Evolutionary conservation across 2,329 filamentous ascomycete genomes (phyloP).

Genomic region (Madurella mycetomatis): DNA sequence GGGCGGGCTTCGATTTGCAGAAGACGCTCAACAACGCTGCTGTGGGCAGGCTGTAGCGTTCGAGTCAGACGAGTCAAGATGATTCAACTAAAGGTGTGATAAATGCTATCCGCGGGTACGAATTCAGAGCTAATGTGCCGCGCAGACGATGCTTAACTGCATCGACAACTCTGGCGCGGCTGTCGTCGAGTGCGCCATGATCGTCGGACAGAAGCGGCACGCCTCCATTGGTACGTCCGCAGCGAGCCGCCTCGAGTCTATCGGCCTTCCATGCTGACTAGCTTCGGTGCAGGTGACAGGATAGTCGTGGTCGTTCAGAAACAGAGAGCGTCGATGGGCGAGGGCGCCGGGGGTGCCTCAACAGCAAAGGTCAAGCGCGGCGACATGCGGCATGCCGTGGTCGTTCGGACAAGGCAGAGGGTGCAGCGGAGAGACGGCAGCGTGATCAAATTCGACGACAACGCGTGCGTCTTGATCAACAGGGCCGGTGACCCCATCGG

Average conservation of each 20-base stretch:
- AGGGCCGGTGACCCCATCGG: conserved; percentile 96
- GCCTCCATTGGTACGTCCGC: conserved; percentile 76
- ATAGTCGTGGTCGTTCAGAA: conserved; percentile 98
- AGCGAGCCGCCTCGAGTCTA: no score
- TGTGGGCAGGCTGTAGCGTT: conserved; percentile 17
- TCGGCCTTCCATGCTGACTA: no score
- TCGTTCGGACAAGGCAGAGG: conserved; percentile 88
- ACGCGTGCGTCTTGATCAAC: conserved; percentile 95
- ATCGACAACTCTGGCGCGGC: conserved; percentile 99
- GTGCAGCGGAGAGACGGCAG: conserved; percentile 83
- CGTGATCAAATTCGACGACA: conserved; percentile 92
- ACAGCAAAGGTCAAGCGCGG: conserved; percentile 91
- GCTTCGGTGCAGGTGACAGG: conserved; percentile 66
- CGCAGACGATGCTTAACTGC: conserved; percentile 92
- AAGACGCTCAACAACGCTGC: conserved; percentile 2
- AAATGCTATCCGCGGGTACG: no score
- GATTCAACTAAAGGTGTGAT: conserved; percentile 94
- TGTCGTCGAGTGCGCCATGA: conserved; percentile 91
- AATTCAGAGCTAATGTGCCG: conserved; percentile 10
- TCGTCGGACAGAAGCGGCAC: conserved; percentile 83
- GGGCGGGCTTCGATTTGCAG: no score
- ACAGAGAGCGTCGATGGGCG: conserved; percentile 74
- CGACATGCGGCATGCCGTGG: conserved; percentile 92
- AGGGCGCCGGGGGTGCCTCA: conserved; percentile 65
- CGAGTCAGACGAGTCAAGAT: conserved; percentile 52